phyloP scores from a whole-genome alignment of 108 stramenopile species.

The Cyclostephanos tholiformis region DNA sequence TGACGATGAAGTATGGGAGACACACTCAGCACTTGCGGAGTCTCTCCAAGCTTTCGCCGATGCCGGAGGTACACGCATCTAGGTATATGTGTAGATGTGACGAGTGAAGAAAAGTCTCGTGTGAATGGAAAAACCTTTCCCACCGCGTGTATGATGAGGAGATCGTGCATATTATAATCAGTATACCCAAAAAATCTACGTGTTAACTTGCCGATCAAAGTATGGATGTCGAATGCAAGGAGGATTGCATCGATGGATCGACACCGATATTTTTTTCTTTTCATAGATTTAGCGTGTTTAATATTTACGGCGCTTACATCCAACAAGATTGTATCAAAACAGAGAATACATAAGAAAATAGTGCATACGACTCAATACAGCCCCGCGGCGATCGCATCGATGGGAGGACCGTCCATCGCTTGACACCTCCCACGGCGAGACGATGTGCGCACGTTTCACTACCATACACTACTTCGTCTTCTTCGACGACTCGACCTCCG shows the following conservation, averaged over 20 bases:
- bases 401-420: not conserved
- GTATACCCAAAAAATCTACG: not conserved
- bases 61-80: constrained; percentile 25
- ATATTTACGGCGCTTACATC: not conserved
- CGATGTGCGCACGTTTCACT: not conserved
- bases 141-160: not conserved
- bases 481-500: constrained; percentile 29
- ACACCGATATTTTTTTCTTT: not conserved
- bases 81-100: not conserved
- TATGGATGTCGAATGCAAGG: not conserved
- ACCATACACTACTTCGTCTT: constrained; percentile 51
- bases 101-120: not conserved
- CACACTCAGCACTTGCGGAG: constrained; percentile 38
- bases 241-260: not conserved
- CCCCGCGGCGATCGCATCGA: not conserved
- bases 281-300: not conserved
- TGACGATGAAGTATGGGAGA: constrained; percentile 51
- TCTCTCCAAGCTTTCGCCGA: constrained; percentile 42
- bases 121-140: not conserved
- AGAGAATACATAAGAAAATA: too few relatives aligned
- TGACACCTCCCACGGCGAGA: not conserved
- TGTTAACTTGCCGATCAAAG: not conserved
- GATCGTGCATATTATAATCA: not conserved
- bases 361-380: not conserved
- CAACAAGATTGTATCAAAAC: not conserved